Evolutionary conservation across 1,284 basidiomycete species (phyloP), one percentile per base, ranked within the genome.

Genomic region (Ustilago bromivora): DNA sequence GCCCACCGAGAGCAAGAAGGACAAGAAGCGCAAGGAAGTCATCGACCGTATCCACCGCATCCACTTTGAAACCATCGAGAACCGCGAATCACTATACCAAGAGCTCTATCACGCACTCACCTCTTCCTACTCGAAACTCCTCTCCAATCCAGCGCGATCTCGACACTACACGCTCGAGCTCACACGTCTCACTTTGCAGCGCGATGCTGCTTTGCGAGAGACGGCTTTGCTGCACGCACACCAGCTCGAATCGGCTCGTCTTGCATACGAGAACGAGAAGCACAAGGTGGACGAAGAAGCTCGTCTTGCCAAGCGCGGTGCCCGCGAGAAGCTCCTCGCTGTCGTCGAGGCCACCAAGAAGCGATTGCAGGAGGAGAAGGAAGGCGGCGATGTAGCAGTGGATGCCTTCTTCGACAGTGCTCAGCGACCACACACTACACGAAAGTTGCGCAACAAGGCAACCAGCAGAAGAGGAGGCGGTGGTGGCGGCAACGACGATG

Each of bases 381-480:
- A 86, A 47, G 76, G 82, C 34, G 84, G 82, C 52, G 84, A 85
- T 62, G 80, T 82, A 3, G 76, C 78, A 1, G 77, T 78, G 15
- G 83, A 82, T 36, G 68, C 79, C 38, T 78, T 82, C 65, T 73
- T 83, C 23, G 82, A 83, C 62, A 61, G 72, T 13, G 67, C 79
- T 40, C 78, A 81, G 51, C 72, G 84, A 55, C 76, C 80, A n/a
- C 83, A 84, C 53, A 78, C 84, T 0, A 85, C 83, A 31, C 79
- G 84, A n/a, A 84, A 85, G 67, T 69, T 85, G 60, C 81, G 84
- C 15, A 83, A 84, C 79, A 85, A 85, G 66, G 75, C 70, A 23
- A 68, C 63, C 5, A 64, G 57, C 58, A 71, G 66, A 15, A 61
- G 67, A 64, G 58, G 58, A 31, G 59, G 55, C 35, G 43, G 41